phyloP scores from a whole-genome alignment of 179 eudicot species.

The Vitellaria paradoxa region DNA sequence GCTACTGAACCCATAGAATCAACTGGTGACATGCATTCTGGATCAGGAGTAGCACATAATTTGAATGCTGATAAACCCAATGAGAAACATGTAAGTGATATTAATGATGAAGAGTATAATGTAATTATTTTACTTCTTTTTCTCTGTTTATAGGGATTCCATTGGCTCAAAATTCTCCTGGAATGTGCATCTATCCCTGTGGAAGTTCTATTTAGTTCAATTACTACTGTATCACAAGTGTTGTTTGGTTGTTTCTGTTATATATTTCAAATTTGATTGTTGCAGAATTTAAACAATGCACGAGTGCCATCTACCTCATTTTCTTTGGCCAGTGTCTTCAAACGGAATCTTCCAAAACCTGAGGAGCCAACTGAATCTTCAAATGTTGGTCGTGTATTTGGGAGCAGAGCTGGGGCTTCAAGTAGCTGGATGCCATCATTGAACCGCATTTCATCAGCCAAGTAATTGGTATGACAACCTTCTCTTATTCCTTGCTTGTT shows the following conservation, averaged over 20 bases:
- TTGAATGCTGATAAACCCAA: conserved; percentile 52
- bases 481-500: background rate
- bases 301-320: conserved; percentile 66
- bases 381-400: conserved; percentile 37
- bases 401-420: conserved; percentile 36
- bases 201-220: background rate
- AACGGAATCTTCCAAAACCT: conserved; percentile 55
- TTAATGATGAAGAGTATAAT: background rate
- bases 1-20: conserved; percentile 52
- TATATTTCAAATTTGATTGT: background rate
- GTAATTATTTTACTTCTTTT: background rate
- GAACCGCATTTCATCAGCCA: conserved; percentile 88
- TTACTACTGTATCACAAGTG: background rate
- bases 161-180: background rate
- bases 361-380: conserved; percentile 52
- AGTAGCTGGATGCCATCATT: conserved; percentile 93
- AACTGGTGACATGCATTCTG: conserved; percentile 61
- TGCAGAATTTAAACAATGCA: conserved; percentile 32
- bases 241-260: background rate
- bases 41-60: conserved; percentile 44
- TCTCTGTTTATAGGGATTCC: background rate
- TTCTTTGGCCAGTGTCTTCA: conserved; percentile 44
- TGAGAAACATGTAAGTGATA: conserved; percentile 56
- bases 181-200: background rate
- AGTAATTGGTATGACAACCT: conserved; percentile 35